A percentile compares a stretch with the other conserved stretches of the same genome.
Evolutionary conservation across 2,329 filamentous ascomycete species (phyloP).

Genomic region (Fonsecaea multimorphosa): DNA sequence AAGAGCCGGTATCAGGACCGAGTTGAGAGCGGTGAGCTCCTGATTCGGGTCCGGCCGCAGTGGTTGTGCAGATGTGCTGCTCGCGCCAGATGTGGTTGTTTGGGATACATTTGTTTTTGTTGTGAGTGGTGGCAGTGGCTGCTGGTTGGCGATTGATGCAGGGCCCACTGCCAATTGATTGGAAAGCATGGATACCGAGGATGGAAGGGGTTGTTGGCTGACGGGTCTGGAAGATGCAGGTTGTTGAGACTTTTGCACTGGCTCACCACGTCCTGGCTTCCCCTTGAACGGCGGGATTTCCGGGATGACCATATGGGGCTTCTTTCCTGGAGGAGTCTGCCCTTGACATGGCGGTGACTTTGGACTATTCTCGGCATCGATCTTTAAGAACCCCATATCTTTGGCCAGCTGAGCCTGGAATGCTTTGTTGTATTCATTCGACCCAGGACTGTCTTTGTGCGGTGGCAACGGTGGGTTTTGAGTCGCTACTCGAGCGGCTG

Average conservation of each 20-base stretch:
- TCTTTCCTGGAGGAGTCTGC: slow-evolving; percentile 38
- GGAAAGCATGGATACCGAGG: slow-evolving; percentile 39
- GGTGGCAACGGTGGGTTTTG: slow-evolving; percentile 40
- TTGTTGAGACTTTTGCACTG: slow-evolving; percentile 34
- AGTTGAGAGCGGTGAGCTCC: slow-evolving; percentile 84
- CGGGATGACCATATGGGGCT: slow-evolving; percentile 43
- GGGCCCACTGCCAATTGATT: slow-evolving; percentile 29
- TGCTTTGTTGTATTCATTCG: slow-evolving; percentile 50
- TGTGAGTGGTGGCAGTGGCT: slow-evolving; percentile 30
- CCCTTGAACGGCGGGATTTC: slow-evolving; percentile 46
- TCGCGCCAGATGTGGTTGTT: slow-evolving; percentile 35
- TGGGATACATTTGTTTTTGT: slow-evolving; percentile 25
- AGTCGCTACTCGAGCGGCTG: slow-evolving; percentile 52
- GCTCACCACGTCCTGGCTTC: slow-evolving; percentile 38
- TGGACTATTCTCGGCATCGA: slow-evolving; percentile 42
- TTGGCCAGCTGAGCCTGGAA: slow-evolving; percentile 51
- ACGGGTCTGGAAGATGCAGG: slow-evolving; percentile 38
- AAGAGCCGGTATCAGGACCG: slow-evolving; percentile 90
- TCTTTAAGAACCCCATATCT: slow-evolving; percentile 49
- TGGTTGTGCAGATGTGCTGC: slow-evolving; percentile 22
- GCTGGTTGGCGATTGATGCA: slow-evolving; percentile 30
- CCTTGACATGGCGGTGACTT: slow-evolving; percentile 23
- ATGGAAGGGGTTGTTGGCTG: slow-evolving; percentile 42
- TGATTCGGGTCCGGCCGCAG: slow-evolving; percentile 58
- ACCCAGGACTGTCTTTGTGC: slow-evolving; percentile 47